A percentile compares a stretch with the other conserved stretches of the same genome.
Evolutionary conservation across 192 early-diverging fungal species (phyloP).

Genomic region (Phycomyces blakesleeanus): DNA sequence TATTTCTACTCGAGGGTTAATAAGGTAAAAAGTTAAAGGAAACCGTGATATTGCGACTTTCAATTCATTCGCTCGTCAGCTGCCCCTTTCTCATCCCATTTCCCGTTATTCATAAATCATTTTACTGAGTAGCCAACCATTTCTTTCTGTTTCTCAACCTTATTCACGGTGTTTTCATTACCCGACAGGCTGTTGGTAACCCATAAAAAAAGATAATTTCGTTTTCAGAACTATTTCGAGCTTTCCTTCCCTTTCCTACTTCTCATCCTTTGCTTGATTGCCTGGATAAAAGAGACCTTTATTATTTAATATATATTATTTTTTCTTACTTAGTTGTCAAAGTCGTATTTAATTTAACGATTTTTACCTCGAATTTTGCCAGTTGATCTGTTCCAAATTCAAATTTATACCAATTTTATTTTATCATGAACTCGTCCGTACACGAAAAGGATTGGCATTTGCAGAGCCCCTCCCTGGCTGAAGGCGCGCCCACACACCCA

Average conservation of each 20-base stretch:
- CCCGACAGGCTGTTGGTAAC: slow-evolving; percentile 11
- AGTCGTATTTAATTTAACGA: neutral
- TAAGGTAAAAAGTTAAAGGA: too few species aligned
- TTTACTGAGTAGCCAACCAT: slow-evolving; percentile 6
- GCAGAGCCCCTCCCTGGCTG: slow-evolving; percentile 12
- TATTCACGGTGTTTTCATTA: slow-evolving; percentile 9
- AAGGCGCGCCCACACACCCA: slow-evolving; percentile 11
- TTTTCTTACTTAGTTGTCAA: slow-evolving; percentile 6
- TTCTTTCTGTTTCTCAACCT: slow-evolving; percentile 19
- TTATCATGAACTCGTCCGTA: slow-evolving; percentile 21
- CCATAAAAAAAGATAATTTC: slow-evolving; percentile 19
- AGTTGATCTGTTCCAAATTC: slow-evolving; percentile 7
- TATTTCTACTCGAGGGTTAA: too few species aligned
- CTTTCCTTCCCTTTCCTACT: slow-evolving; percentile 6
- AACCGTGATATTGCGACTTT: neutral
- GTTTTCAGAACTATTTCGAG: slow-evolving; percentile 8
- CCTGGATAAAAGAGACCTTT: slow-evolving; percentile 6
- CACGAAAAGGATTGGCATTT: slow-evolving; percentile 23
- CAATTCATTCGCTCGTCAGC: neutral
- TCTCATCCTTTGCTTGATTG: slow-evolving; percentile 11
- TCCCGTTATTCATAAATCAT: neutral
- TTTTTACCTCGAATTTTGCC: neutral
- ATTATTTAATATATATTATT: slow-evolving; percentile 5
- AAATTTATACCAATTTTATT: slow-evolving; percentile 3
- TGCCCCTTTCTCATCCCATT: neutral